A percentile compares a stretch with the other conserved stretches of the same genome.
phyloP scores from a whole-genome alignment of 2,329 filamentous ascomycete species.

The Fusarium sp. region DNA sequence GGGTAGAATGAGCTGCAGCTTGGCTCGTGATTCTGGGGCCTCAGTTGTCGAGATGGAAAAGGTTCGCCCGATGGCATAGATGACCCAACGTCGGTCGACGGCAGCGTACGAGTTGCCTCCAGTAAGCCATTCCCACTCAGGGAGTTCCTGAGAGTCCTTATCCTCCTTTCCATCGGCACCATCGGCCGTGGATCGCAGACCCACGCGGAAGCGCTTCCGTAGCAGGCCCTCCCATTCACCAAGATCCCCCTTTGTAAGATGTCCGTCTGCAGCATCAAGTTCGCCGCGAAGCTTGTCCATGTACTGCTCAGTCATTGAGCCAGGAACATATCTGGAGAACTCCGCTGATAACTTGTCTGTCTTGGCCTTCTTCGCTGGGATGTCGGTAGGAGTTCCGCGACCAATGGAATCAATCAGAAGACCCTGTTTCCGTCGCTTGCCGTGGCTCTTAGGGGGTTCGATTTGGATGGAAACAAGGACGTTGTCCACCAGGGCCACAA shows the following conservation, averaged over 20 bases:
- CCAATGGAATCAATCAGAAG: conserved; percentile 80
- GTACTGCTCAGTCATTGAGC: conserved; percentile 63
- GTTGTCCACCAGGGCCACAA: conserved; percentile 71
- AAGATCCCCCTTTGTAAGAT: conserved; percentile 59
- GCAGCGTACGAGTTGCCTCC: conserved; percentile 60
- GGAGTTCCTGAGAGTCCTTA: conserved; percentile 45
- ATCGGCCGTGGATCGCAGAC: conserved; percentile 41
- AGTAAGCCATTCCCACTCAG: conserved; percentile 64
- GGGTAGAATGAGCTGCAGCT: conserved; percentile 54
- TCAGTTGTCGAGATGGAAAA: conserved; percentile 63
- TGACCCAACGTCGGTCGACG: conserved; percentile 73
- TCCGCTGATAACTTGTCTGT: conserved; percentile 46
- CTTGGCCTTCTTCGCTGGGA: conserved; percentile 49
- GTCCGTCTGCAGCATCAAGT: conserved; percentile 59
- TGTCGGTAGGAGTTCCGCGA: conserved; percentile 63
- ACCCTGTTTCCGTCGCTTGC: conserved; percentile 68
- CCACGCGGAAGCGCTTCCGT: conserved; percentile 61
- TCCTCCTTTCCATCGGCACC: conserved; percentile 36
- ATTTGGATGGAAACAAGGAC: conserved; percentile 76
- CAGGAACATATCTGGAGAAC: conserved; percentile 56
- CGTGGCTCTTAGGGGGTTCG: conserved; percentile 68
- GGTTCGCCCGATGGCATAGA: conserved; percentile 71
- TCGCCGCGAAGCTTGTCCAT: conserved; percentile 58
- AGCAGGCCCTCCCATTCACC: conserved; percentile 62
- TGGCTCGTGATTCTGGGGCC: conserved; percentile 51